Evolutionary conservation across 768 basidiomycete genomes (phyloP), one percentile per base, ranked within the genome.

Genomic region (Erythrobasidium yunnanense): DNA sequence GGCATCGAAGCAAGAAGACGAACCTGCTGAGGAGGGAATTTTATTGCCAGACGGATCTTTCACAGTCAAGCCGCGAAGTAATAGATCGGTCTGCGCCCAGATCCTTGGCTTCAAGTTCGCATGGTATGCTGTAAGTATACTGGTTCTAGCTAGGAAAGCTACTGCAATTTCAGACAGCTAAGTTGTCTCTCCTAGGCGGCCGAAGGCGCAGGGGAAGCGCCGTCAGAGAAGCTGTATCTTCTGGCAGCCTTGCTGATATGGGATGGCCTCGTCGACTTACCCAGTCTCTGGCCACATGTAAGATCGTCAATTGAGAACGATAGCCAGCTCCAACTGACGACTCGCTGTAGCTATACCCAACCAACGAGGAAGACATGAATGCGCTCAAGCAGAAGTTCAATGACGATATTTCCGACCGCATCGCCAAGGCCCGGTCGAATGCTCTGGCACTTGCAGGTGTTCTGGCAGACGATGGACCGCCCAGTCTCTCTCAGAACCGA

Each of bases 51-150:
- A 77, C 68, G 69, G 67, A 0, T 69, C 2, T 68, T 77, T 11
- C 57, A 71, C 20, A 55, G 47, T 4, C 67, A 71, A n/a, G 70
- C 74, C 7, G 71, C 71, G 34, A 70, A 62, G 60, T 29, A 66
- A 20, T 69, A 69, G 20, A 67, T 76, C 62, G 3, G 33, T 63
- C 11, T 50, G 45, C 22, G 85, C 89, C 15, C 91, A 99, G 77
- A 87, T 97, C 5, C 79, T 99, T 22, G 95, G 95, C n/a, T 97
- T 97, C 81, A 99, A 99, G 76, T 93, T 95, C 72, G 81, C 82
- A 7, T 85, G 86, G 74, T 92, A 93, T 76, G 86, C 92, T 78
- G 92, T 90, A 69, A 52, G 81, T 71, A 49, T 13, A 38, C 50
- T 11, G 23, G 3, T 52, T 8, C 46, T 33, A 25, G 25, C 18